Percentiles rank a stretch among this genome's conserved stretches.
Conservation (phyloP, 306 rosid species). For the Fragaria vesca region DNA sequence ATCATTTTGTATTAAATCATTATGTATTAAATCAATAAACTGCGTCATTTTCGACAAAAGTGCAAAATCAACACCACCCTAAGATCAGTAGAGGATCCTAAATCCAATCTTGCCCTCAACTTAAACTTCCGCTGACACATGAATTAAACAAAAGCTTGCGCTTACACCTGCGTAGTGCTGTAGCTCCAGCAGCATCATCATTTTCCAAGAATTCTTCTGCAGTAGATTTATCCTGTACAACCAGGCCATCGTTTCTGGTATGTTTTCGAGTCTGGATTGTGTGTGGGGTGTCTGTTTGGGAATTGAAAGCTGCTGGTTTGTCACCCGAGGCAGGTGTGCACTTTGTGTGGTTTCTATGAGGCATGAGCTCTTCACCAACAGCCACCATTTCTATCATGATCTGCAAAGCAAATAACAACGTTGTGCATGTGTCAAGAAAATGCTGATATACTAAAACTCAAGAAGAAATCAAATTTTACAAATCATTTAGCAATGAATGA, state of each 20-base stretch:
- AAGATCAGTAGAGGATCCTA: neutral
- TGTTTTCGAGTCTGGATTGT: constrained; percentile 45
- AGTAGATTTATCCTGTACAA: constrained; percentile 15
- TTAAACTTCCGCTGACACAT: neutral
- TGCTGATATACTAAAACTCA: neutral
- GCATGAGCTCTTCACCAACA: constrained; percentile 68
- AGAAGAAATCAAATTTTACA: neutral
- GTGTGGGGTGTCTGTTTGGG: constrained; percentile 26
- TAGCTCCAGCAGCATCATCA: constrained; percentile 28
- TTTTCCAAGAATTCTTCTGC: constrained; percentile 50
- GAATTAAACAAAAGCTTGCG: constrained; percentile 32
- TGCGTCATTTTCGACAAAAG: neutral
- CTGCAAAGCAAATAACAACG: constrained; percentile 33
- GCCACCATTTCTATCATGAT: constrained; percentile 53
- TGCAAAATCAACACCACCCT: neutral
- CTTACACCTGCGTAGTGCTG: constrained; percentile 47
- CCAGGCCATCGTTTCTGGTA: neutral
- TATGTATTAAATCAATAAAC: neutral
- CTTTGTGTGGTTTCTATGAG: constrained; percentile 37
- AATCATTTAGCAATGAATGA: neutral
- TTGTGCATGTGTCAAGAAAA: neutral
- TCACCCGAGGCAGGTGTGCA: constrained; percentile 8
- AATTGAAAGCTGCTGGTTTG: constrained; percentile 18
- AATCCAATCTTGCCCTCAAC: constrained; percentile 9
- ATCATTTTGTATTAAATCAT: too few relatives aligned